These are phyloP conservation scores for Bryum argenteum DNA, from an alignment of 225 moss, liverwort and hornwort genomes.

Conservation along the genomic window DNA sequence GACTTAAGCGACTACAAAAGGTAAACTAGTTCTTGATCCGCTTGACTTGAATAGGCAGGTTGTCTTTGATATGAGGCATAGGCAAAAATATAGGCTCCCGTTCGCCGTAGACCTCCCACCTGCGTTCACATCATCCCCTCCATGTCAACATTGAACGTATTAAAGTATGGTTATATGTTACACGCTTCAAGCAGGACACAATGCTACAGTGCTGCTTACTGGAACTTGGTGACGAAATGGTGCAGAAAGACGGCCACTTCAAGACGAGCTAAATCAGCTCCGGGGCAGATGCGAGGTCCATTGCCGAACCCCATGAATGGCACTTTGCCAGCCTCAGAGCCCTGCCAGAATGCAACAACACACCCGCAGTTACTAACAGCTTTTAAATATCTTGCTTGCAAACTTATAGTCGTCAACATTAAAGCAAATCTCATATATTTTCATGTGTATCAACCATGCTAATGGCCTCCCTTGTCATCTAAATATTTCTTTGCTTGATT, in stretches of 20 bases:
- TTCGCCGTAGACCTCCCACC: slow-evolving; percentile 45
- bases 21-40: slow-evolving; percentile 16
- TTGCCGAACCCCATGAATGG: slow-evolving; percentile 56
- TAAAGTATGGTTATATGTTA: not conserved
- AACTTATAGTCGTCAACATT: too few species aligned
- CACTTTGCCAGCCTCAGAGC: slow-evolving; percentile 41
- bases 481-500: too few species aligned
- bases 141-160: not conserved
- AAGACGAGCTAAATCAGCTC: slow-evolving; percentile 55
- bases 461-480: not conserved
- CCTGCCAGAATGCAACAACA: slow-evolving; percentile 19
- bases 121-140: slow-evolving; percentile 10
- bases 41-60: slow-evolving; percentile 36
- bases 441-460: not conserved
- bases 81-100: slow-evolving; percentile 45
- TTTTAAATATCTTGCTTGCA: not conserved
- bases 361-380: not conserved
- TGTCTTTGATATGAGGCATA: slow-evolving; percentile 47
- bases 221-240: slow-evolving; percentile 55
- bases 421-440: too few species aligned
- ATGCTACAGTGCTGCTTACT: not conserved
- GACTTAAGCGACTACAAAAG: not conserved
- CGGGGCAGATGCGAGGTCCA: slow-evolving; percentile 57
- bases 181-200: not conserved
- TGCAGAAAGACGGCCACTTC: slow-evolving; percentile 64